Evolutionary conservation across 2,329 filamentous ascomycete genomes (phyloP).

Genomic region (Phoma herbarum): DNA sequence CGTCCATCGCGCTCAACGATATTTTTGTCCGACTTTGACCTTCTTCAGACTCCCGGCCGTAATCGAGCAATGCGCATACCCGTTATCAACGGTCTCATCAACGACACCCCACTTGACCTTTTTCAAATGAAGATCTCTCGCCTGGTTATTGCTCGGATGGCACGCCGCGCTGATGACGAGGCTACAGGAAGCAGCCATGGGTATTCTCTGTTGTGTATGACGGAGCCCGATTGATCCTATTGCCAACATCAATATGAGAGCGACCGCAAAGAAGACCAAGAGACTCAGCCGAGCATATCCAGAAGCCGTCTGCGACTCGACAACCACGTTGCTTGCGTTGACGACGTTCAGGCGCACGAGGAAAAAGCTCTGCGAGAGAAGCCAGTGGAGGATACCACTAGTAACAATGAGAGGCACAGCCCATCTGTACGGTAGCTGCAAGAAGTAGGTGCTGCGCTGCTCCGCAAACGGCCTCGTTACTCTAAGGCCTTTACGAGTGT

Average conservation of each 20-base stretch:
- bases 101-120: conserved; percentile 1
- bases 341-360: conserved; percentile 37
- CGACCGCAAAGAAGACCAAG: conserved; percentile 47
- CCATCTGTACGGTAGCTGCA: conserved; percentile 53
- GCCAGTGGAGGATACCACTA: conserved; percentile 53
- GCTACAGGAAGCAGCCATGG: conserved; percentile 62
- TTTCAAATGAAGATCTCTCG: neutral
- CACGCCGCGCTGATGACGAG: conserved; percentile 39
- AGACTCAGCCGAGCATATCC: conserved; percentile 20
- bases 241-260: conserved; percentile 71
- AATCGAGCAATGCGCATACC: neutral
- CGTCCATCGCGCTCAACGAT: too few species aligned
- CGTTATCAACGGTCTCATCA: too few species aligned
- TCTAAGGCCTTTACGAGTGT: conserved; percentile 44
- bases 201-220: conserved; percentile 68
- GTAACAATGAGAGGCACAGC: conserved; percentile 47
- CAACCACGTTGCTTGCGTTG: conserved; percentile 3
- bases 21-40: too few species aligned
- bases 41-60: too few species aligned
- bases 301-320: conserved; percentile 8
- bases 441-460: conserved; percentile 55
- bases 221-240: conserved; percentile 69
- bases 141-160: conserved; percentile 18
- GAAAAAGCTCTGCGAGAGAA: conserved; percentile 57
- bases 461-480: conserved; percentile 42